Base-by-base conservation (phyloP, 2,329 filamentous ascomycete species). In the Cladosporium halotolerans region DNA sequence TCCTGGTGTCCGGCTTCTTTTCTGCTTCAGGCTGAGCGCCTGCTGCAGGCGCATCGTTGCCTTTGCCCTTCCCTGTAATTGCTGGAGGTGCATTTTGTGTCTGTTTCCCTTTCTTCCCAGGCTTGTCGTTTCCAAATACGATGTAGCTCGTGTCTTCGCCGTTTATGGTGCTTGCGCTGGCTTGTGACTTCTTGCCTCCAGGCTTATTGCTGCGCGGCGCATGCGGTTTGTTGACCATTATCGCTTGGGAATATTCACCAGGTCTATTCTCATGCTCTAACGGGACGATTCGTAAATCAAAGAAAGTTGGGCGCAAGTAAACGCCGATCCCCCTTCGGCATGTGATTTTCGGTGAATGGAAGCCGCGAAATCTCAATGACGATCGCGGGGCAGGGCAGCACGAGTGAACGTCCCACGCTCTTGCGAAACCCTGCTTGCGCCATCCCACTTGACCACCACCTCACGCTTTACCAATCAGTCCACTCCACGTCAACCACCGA, bases 1-100 rank as follows among this genome's bases (percentile, higher is more conserved):
- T 89, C 70, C 80, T 75, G 18, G 79, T 80, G 45, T 81, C 77
- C 39, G 81, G 80, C 61, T 79, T 82, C 68, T 82, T 83, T n/a
- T 75, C 75, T 6, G 68, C 71, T 45, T 66, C 65, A 43, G 64
- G 54, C 23, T 56, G 45, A 13, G 45, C 54, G 4, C 53, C 54
- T 43, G 52, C 53, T 14, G 54, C 34, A 38, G 60, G 48, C 58
- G 43, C 65, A 28, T 58, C 52, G 31, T 58, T 72, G 61, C 41
- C 66, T 62, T 62, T 70, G 40, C 52, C 55, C 23, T 45, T 57
- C 11, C 59, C 57, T 3, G 51, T 48, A 41, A 54, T 55, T 8
- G 55, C 52, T 9, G 62, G 32, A n/a, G 54, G 51, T n/a, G 57
- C 57, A 18, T 58, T 52, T 39, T 55, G 51, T 7, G 50, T 32